Conservation (phyloP, 306 rosid species). For the Pyrus pyrifolia region DNA sequence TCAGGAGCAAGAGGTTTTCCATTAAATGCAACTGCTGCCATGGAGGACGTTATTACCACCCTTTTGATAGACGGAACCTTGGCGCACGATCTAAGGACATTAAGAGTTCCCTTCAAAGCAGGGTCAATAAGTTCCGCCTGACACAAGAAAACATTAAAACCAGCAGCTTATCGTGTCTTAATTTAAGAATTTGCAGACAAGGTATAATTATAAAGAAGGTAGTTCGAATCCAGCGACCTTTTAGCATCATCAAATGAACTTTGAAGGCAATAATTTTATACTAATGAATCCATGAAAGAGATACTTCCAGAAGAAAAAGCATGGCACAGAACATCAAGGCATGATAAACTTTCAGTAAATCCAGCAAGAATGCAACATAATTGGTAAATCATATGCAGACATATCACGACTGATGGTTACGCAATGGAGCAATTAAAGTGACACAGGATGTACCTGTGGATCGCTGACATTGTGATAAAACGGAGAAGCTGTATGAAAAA, state of each 20-base stretch:
- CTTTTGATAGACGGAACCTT: constrained; percentile 13
- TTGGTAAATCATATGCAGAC: background rate
- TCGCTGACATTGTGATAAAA: background rate
- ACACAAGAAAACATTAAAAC: background rate
- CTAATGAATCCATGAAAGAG: background rate
- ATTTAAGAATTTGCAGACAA: background rate
- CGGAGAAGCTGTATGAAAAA: constrained; percentile 37
- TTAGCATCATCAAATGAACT: background rate
- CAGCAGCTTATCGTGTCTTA: background rate
- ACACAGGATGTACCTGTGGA: constrained; percentile 19
- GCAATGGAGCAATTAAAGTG: background rate
- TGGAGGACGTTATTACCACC: constrained; percentile 21
- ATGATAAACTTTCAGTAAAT: background rate
- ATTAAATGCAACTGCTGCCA: background rate
- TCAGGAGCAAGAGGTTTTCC: constrained; percentile 14
- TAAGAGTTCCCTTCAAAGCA: constrained; percentile 21
- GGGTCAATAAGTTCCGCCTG: constrained; percentile 18
- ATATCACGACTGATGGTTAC: background rate
- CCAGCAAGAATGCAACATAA: background rate
- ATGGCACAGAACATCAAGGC: background rate
- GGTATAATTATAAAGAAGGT: background rate
- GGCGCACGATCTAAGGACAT: constrained; percentile 15
- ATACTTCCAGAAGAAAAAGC: background rate
- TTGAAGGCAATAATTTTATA: background rate
- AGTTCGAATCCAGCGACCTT: background rate